phyloP scores from a whole-genome alignment of 805 yeast genomes.

The Cyberlindnera americana region DNA sequence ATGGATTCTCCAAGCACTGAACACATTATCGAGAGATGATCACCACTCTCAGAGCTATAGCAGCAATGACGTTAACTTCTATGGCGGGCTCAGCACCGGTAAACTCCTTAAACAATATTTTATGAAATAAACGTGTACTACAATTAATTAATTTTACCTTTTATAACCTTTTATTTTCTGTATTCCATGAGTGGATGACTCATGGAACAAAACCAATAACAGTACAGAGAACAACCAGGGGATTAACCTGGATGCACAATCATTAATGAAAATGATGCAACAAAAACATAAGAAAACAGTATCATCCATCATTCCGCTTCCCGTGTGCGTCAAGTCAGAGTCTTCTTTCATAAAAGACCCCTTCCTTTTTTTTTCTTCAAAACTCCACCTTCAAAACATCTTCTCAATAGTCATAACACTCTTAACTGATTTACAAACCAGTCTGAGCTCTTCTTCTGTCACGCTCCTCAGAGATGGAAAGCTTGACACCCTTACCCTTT shows the following conservation, averaged over 20 bases:
- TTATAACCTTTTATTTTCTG: constrained; percentile 14
- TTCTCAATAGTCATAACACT: constrained; percentile 26
- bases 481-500: constrained; percentile 99
- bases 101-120: constrained; percentile 42
- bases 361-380: constrained; percentile 5
- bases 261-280: constrained; percentile 27
- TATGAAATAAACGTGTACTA: not conserved
- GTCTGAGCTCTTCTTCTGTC: constrained; percentile 91
- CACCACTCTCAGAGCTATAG: constrained; percentile 28
- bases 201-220: constrained; percentile 20
- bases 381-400: constrained; percentile 71
- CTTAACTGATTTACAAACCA: constrained; percentile 15
- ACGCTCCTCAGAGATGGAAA: constrained; percentile 94
- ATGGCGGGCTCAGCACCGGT: constrained; percentile 43
- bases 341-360: constrained; percentile 39
- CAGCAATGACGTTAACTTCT: constrained; percentile 34
- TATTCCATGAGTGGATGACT: constrained; percentile 12
- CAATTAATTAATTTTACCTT: constrained; percentile 4
- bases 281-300: constrained; percentile 21
- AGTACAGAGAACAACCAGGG: constrained; percentile 20
- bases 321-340: constrained; percentile 4
- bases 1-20: constrained; percentile 44
- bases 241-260: constrained; percentile 8
- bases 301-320: constrained; percentile 14
- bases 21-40: constrained; percentile 20